phyloP scores from a whole-genome alignment of 805 yeast species.

The Metschnikowia matae region DNA sequence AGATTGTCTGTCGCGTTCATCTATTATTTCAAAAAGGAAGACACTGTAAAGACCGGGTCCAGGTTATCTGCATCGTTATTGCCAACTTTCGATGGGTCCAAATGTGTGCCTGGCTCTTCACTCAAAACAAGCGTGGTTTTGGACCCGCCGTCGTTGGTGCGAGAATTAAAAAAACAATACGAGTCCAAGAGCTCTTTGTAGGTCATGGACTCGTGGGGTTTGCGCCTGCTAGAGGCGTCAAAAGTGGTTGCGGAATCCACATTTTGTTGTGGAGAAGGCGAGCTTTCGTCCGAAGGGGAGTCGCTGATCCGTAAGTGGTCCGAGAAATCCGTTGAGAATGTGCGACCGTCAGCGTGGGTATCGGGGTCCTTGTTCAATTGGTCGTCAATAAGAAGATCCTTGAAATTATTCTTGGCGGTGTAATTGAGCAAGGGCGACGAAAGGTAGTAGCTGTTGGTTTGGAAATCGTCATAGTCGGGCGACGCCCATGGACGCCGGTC shows the following conservation, averaged over 20 bases:
- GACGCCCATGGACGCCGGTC: neutral
- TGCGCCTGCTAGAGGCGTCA: neutral
- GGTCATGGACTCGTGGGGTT: constrained; percentile 42
- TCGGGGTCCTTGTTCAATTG: neutral
- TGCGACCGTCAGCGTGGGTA: neutral
- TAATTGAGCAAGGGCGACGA: constrained; percentile 34
- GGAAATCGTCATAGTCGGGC: constrained; percentile 25
- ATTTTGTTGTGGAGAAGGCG: neutral
- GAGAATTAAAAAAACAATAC: constrained; percentile 51
- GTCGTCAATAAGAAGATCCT: constrained; percentile 4
- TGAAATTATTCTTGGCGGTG: constrained; percentile 8
- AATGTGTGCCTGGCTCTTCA: constrained; percentile 9
- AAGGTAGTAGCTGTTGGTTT: constrained; percentile 31
- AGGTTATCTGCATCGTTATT: neutral
- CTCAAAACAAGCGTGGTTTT: constrained; percentile 17
- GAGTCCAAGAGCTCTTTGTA: constrained; percentile 55
- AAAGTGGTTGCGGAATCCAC: neutral
- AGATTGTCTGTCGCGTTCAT: too few species aligned
- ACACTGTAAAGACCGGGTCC: constrained; percentile 12
- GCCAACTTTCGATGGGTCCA: neutral
- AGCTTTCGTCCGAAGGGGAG: neutral
- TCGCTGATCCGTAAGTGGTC: neutral
- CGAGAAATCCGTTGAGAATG: neutral
- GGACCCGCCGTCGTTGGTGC: constrained; percentile 17
- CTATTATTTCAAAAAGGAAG: constrained; percentile 12